These are phyloP conservation scores for Apiotrichum sp. DNA, from an alignment of 1,284 basidiomycete species.

Conservation along the genomic window DNA sequence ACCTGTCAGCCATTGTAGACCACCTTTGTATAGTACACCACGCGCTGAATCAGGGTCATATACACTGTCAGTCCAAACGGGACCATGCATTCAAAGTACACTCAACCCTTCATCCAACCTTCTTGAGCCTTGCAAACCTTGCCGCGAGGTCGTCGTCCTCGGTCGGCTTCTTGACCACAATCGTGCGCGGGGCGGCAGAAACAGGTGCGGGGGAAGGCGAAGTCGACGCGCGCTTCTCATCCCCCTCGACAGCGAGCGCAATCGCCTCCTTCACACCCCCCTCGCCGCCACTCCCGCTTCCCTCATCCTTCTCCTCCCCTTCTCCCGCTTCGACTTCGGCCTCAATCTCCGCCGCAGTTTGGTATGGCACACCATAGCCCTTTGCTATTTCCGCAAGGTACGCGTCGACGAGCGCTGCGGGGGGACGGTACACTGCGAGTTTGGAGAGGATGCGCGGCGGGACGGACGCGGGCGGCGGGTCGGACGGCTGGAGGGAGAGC, in stretches of 20 bases:
- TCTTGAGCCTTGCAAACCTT: constrained; percentile 40
- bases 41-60: too few species aligned
- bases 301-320: constrained; percentile 30
- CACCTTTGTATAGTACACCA: too few species aligned
- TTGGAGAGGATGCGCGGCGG: constrained; percentile 55
- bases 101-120: constrained; percentile 16
- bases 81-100: background rate
- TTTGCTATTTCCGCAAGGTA: constrained; percentile 82
- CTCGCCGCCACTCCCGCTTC: constrained; percentile 27
- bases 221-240: background rate
- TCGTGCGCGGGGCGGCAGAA: background rate
- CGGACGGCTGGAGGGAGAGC: constrained; percentile 45
- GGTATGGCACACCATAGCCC: constrained; percentile 74
- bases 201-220: background rate
- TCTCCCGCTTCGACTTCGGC: constrained; percentile 1
- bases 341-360: constrained; percentile 8
- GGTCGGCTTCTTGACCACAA: constrained; percentile 25
- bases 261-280: constrained; percentile 23
- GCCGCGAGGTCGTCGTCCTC: constrained; percentile 41
- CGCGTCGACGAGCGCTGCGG: constrained; percentile 69
- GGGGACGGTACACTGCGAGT: constrained; percentile 62
- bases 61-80: too few species aligned
- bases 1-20: too few species aligned
- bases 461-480: constrained; percentile 50
- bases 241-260: constrained; percentile 28